phyloP scores from a whole-genome alignment of 805 yeast species.

The Wickerhamomyces alni region DNA sequence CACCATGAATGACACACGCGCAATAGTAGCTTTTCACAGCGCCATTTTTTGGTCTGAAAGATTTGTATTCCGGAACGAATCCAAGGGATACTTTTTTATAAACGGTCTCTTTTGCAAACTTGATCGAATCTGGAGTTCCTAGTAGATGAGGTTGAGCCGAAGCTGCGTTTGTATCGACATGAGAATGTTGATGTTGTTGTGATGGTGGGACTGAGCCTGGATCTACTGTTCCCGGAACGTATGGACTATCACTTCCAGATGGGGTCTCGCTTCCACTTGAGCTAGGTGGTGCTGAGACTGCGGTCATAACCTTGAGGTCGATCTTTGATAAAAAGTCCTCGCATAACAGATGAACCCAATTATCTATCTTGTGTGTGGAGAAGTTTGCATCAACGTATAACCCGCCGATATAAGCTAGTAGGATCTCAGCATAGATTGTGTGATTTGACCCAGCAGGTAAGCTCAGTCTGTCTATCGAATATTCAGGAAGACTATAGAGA shows the following conservation, averaged over 20 bases:
- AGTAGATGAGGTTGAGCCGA: neutral
- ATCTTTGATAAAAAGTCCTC: neutral
- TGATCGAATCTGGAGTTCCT: neutral
- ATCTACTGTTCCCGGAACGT: no score
- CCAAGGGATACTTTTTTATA: neutral
- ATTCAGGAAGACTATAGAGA: conserved; percentile 59
- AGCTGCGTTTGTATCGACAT: neutral
- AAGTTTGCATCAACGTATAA: conserved; percentile 48
- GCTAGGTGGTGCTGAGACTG: no score
- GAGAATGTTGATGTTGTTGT: no score
- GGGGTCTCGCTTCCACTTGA: no score
- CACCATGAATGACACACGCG: conserved; percentile 50
- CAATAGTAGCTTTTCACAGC: conserved; percentile 46
- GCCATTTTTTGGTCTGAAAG: no score
- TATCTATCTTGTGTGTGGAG: conserved; percentile 37
- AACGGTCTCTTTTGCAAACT: neutral
- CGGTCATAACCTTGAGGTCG: neutral
- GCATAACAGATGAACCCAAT: neutral
- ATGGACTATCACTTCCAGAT: no score
- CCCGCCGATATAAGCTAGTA: conserved; percentile 90
- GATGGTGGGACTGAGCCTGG: no score
- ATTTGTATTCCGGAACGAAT: neutral
- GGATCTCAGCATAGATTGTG: conserved; percentile 58
- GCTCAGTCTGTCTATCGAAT: conserved; percentile 44
- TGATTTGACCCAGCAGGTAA: conserved; percentile 37